Conservation (phyloP, 768 basidiomycete species). For the Kondoa malvinella region DNA sequence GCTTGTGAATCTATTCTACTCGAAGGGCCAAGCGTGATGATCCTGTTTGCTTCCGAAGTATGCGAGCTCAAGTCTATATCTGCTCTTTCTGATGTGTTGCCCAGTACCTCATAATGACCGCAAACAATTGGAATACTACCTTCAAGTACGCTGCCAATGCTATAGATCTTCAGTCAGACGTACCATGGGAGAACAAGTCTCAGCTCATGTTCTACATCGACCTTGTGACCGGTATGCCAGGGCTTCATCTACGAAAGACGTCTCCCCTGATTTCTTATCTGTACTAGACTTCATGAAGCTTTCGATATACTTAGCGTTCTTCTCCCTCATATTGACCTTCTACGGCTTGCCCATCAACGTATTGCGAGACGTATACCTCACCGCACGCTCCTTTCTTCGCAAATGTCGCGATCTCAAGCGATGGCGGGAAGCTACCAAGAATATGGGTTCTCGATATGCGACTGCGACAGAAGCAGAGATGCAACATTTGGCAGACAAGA, state of each 20-base stretch:
- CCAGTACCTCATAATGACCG: conserved; percentile 76
- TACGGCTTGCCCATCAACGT: conserved; percentile 94
- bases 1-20: conserved; percentile 63
- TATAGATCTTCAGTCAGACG: conserved; percentile 66
- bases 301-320: conserved; percentile 79
- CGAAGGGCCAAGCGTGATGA: conserved; percentile 71
- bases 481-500: conserved; percentile 60
- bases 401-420: conserved; percentile 73
- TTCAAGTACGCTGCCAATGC: conserved; percentile 67
- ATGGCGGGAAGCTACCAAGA: conserved; percentile 81
- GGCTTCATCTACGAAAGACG: neutral
- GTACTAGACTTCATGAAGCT: conserved; percentile 75
- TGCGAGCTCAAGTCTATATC: conserved; percentile 25
- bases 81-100: neutral
- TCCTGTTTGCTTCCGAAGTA: conserved; percentile 88
- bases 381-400: conserved; percentile 75
- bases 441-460: conserved; percentile 92
- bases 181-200: conserved; percentile 94
- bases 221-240: conserved; percentile 56
- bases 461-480: conserved; percentile 78
- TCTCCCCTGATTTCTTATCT: neutral
- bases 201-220: conserved; percentile 95
- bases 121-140: conserved; percentile 57
- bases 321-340: conserved; percentile 78
- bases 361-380: conserved; percentile 89